Base-by-base conservation (phyloP, 768 basidiomycete genomes). In the Hemileccinum impolitum region DNA sequence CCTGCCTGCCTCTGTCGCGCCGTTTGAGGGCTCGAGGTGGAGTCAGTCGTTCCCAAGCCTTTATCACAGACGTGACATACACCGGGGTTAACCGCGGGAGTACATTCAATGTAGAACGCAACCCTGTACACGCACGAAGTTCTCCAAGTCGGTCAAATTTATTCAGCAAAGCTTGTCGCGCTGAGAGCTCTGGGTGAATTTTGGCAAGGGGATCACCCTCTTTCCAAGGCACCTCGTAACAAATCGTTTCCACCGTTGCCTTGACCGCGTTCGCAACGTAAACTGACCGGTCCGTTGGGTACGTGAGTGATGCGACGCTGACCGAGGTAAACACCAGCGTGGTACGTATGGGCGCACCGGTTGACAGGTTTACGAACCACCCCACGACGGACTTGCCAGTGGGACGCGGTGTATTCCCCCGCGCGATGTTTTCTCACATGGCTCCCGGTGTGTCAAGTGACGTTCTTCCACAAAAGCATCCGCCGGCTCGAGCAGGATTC, bases 241-340 rank as follows among this genome's bases (percentile, higher is more conserved):
- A 43, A 36, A 12, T 44, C 25, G 31, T 14, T 25, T 48, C 40
- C 43, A 43, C 45, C 40, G 50, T 53, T 54, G 19, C 43, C 39
- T 51, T 51, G 59, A 43, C 45, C 38, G 34, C 43, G n/a, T 60
- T 53, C 28, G 28, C 49, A 38, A 55, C 51, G 51, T 54, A 49
- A 51, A 41, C 26, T 36, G 26, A 28, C 41, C 17, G 45, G 43
- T 39, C 8, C 32, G 19, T 43, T 40, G 57, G 56, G 23, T 34
- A 42, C 37, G 30, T 3, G 17, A 21, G 30, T 43, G 30, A 43
- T 12, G 21, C 32, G 11, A 34, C 21, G 41, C 13, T 36, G 48
- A 45, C 54, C 47, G 55, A 52, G 47, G 39, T 36, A 42, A 44
- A 44, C 28, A 26, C 25, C n/a, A 45, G 44, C 38, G 44, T 32